A percentile compares a stretch with the other conserved stretches of the same genome.
Conservation (phyloP, 768 basidiomycete genomes). For the Hypholoma sublateritium region DNA sequence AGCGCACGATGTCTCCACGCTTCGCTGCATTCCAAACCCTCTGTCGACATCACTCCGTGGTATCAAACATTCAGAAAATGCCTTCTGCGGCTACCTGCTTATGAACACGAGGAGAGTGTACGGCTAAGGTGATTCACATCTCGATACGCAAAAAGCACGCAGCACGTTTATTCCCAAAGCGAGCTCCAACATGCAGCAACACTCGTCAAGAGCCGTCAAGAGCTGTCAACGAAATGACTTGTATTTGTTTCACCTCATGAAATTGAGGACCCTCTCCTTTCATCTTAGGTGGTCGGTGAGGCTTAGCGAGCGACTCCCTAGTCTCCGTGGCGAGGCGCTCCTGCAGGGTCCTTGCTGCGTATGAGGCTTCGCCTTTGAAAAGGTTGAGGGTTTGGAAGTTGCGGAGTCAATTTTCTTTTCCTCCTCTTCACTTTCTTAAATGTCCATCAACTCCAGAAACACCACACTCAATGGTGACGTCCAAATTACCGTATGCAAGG, state of each 20-base stretch:
- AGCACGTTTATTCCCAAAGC: neutral
- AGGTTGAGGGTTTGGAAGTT: neutral
- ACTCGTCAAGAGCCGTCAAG: neutral
- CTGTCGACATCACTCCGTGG: too few relatives aligned
- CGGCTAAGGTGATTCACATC: neutral
- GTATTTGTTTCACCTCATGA: neutral
- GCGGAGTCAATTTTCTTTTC: neutral
- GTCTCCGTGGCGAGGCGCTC: neutral
- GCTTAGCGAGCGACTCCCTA: neutral
- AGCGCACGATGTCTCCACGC: too few relatives aligned
- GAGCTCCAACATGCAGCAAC: neutral
- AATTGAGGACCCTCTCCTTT: neutral
- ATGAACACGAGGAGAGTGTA: neutral
- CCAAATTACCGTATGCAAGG: neutral
- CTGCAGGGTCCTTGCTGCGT: neutral
- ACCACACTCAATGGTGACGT: slow-evolving; percentile 4
- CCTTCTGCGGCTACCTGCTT: neutral
- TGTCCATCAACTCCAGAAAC: neutral
- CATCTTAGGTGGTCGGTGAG: neutral
- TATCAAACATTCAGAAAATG: neutral
- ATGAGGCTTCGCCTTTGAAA: neutral
- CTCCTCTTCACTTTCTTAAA: too few relatives aligned
- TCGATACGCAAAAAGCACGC: neutral
- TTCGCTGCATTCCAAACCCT: too few relatives aligned
- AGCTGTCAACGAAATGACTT: neutral